Evolutionary conservation across 2,329 filamentous ascomycete species (phyloP).

Genomic region (Fusarium chlamydosporum): DNA sequence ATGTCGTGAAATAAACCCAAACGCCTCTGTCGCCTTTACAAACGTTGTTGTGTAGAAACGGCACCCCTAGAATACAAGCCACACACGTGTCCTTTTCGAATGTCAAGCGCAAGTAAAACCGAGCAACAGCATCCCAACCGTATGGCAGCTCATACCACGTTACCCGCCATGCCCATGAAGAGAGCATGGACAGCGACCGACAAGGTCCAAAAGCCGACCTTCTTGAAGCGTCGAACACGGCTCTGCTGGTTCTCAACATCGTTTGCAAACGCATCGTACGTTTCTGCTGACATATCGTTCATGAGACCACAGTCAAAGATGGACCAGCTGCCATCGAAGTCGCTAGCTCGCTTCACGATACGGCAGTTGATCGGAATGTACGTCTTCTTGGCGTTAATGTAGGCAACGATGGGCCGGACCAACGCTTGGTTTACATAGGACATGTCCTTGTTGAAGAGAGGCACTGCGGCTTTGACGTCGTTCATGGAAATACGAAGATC

Average conservation of each 20-base stretch:
- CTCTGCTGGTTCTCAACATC: constrained; percentile 93
- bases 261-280: constrained; percentile 92
- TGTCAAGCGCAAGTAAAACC: constrained; percentile 9
- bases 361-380: constrained; percentile 97
- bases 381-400: constrained; percentile 94
- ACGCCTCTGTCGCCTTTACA: constrained; percentile 44
- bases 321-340: constrained; percentile 97
- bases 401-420: constrained; percentile 95
- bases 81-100: constrained; percentile 25
- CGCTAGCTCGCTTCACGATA: constrained; percentile 87
- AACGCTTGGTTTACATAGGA: constrained; percentile 97
- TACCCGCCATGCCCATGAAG: constrained; percentile 94
- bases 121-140: constrained; percentile 18
- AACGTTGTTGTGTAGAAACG: constrained; percentile 15
- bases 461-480: constrained; percentile 92
- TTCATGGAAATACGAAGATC: constrained; percentile 96
- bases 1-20: constrained; percentile 24
- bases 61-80: constrained; percentile 32
- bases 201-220: constrained; percentile 96
- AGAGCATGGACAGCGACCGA: constrained; percentile 93
- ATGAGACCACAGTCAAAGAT: constrained; percentile 93
- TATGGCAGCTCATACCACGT: constrained; percentile 65
- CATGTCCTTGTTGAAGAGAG: constrained; percentile 90
- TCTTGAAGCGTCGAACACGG: constrained; percentile 87
- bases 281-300: constrained; percentile 93